Percentiles rank a stretch among this genome's conserved stretches.
phyloP scores from a whole-genome alignment of 805 yeast species.

The Pichia kluyveri region DNA sequence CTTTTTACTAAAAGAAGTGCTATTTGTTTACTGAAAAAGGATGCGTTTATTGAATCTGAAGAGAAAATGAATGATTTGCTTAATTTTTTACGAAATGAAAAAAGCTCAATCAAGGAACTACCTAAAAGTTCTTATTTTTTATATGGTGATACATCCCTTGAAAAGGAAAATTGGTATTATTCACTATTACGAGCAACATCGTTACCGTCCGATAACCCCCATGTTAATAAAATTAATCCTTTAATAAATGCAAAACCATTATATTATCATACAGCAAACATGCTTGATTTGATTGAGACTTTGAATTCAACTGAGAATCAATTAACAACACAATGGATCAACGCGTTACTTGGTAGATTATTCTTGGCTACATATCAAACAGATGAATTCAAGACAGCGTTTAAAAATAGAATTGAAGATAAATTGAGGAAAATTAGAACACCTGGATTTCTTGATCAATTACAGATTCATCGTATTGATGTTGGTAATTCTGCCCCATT shows the following conservation, averaged over 20 bases:
- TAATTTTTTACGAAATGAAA: slow-evolving; percentile 18
- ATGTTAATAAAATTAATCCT: slow-evolving; percentile 38
- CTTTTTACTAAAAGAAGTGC: slow-evolving; percentile 75
- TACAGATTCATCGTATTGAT: slow-evolving; percentile 59
- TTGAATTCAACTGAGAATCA: slow-evolving; percentile 80
- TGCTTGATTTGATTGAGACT: slow-evolving; percentile 64
- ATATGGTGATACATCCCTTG: slow-evolving; percentile 68
- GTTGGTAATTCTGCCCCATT: slow-evolving; percentile 80
- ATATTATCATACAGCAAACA: slow-evolving; percentile 61
- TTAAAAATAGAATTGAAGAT: slow-evolving; percentile 52
- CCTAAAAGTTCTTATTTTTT: slow-evolving; percentile 43
- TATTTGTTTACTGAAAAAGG: slow-evolving; percentile 56
- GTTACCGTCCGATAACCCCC: slow-evolving; percentile 13
- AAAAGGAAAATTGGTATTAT: slow-evolving; percentile 92
- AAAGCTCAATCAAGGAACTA: slow-evolving; percentile 20
- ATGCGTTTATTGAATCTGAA: neutral
- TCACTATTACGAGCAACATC: slow-evolving; percentile 65
- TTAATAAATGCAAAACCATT: slow-evolving; percentile 59
- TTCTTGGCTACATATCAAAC: slow-evolving; percentile 74
- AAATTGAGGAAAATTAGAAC: slow-evolving; percentile 72
- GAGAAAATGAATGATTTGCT: slow-evolving; percentile 36
- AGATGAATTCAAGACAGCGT: slow-evolving; percentile 46
- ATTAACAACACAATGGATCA: slow-evolving; percentile 79
- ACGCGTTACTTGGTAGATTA: slow-evolving; percentile 76
- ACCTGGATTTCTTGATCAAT: slow-evolving; percentile 83